phyloP scores from a whole-genome alignment of 116 monocot genomes.

The Phalaenopsis hybrid region DNA sequence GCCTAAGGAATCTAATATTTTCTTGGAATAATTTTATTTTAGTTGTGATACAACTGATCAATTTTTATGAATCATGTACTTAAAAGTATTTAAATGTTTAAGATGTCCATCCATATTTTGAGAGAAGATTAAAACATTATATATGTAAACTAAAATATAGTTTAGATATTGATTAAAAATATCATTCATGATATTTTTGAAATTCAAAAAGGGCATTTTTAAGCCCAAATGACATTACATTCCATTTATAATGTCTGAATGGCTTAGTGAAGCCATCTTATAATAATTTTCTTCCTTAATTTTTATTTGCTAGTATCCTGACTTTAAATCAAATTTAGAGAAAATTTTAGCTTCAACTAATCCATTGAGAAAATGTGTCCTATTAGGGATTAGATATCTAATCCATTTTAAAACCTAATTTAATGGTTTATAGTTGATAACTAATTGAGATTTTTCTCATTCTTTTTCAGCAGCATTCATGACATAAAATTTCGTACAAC shows the following conservation, averaged over 20 bases:
- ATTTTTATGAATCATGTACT: not conserved
- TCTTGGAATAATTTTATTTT: not conserved
- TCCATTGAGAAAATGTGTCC: not conserved
- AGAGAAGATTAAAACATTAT: not conserved
- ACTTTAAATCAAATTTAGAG: slow-evolving; percentile 10
- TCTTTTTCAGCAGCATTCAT: not conserved
- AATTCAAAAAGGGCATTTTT: not conserved
- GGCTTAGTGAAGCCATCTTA: not conserved
- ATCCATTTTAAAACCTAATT: not conserved
- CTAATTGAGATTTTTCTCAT: not conserved
- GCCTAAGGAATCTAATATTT: not conserved
- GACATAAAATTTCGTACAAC: no score
- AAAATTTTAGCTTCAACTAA: not conserved
- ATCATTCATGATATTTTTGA: slow-evolving; percentile 4
- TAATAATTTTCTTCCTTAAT: slow-evolving; percentile 3
- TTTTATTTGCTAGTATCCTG: not conserved
- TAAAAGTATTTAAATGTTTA: not conserved
- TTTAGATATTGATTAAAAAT: not conserved
- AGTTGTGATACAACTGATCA: no score
- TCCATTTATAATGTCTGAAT: slow-evolving; percentile 7
- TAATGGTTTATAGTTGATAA: slow-evolving; percentile 3
- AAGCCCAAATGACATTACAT: not conserved
- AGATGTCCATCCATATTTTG: not conserved
- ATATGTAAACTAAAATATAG: not conserved
- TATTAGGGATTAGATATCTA: not conserved